A percentile compares a stretch with the other conserved stretches of the same genome.
Conservation (phyloP, 805 yeast genomes). For the Metschnikowia henanensis region DNA sequence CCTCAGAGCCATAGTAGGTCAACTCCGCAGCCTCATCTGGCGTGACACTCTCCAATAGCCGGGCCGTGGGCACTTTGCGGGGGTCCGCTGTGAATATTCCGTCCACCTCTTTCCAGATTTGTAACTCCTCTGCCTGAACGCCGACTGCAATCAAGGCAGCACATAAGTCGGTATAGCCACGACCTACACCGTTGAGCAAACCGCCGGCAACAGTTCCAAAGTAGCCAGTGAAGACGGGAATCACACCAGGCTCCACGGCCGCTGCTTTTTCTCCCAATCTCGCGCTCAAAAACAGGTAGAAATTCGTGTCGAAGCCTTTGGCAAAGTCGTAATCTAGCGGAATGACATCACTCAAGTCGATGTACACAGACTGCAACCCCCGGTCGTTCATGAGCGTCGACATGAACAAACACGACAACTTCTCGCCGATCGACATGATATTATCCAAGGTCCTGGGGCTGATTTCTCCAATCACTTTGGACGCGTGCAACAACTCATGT, state of each 20-base stretch:
- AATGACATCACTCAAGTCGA: conserved; percentile 75
- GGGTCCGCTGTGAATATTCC: conserved; percentile 99
- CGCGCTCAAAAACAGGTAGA: conserved; percentile 56
- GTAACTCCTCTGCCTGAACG: conserved; percentile 85
- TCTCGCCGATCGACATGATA: conserved; percentile 93
- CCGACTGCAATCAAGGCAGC: conserved; percentile 98
- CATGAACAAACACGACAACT: conserved; percentile 87
- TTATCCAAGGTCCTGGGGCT: conserved; percentile 84
- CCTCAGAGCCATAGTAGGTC: conserved; percentile 97
- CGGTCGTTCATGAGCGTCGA: conserved; percentile 79
- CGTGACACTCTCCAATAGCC: conserved; percentile 82
- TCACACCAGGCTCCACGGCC: conserved; percentile 41
- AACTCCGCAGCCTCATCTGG: conserved; percentile 99
- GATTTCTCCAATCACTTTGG: conserved; percentile 89
- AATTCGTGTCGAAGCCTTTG: conserved; percentile 63
- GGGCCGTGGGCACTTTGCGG: conserved; percentile 87
- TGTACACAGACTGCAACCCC: conserved; percentile 74
- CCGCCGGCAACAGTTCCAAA: conserved; percentile 98
- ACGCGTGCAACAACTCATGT: conserved; percentile 74
- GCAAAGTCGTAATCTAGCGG: conserved; percentile 58
- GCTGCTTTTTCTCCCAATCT: conserved; percentile 51
- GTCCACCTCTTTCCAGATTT: conserved; percentile 98
- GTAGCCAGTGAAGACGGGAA: conserved; percentile 95
- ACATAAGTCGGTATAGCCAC: conserved; percentile 97
- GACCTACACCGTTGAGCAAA: conserved; percentile 85